Percentiles rank a stretch among this genome's conserved stretches.
Evolutionary conservation across 306 rosid genomes (phyloP).

Genomic region (Rosa lucieae): DNA sequence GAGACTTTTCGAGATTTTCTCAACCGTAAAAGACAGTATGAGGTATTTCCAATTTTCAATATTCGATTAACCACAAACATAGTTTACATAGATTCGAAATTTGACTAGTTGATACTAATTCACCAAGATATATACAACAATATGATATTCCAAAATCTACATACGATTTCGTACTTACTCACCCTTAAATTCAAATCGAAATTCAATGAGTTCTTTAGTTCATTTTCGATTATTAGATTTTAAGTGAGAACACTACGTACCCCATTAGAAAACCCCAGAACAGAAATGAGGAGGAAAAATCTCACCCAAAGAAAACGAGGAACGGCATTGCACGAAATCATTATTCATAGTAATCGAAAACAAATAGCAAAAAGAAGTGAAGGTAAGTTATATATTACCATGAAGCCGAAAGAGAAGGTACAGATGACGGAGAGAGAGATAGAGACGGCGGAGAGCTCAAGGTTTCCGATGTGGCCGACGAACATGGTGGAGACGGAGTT

Average conservation of each 20-base stretch:
- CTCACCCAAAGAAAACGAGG: not conserved
- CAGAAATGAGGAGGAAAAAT: not conserved
- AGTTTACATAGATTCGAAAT: not conserved
- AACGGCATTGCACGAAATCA: too few relatives aligned
- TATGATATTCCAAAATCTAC: too few relatives aligned
- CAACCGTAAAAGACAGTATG: not conserved
- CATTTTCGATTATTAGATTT: too few relatives aligned
- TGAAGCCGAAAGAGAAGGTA: constrained; percentile 70
- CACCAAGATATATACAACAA: not conserved
- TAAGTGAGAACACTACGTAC: not conserved
- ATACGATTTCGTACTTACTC: too few relatives aligned
- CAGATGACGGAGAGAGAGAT: constrained; percentile 63
- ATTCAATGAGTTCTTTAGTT: too few relatives aligned
- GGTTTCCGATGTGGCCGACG: constrained; percentile 75
- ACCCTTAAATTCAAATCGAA: too few relatives aligned
- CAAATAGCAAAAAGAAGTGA: not conserved
- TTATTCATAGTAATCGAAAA: not conserved
- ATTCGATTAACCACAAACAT: not conserved
- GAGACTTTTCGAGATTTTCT: not conserved
- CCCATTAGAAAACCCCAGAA: not conserved
- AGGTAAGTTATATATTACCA: constrained; percentile 19
- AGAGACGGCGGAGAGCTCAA: constrained; percentile 76
- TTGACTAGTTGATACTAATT: not conserved
- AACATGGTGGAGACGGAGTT: constrained; percentile 63
- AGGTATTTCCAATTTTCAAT: not conserved